phyloP scores from a whole-genome alignment of 768 basidiomycete genomes.

The Antrodiella citrinella region DNA sequence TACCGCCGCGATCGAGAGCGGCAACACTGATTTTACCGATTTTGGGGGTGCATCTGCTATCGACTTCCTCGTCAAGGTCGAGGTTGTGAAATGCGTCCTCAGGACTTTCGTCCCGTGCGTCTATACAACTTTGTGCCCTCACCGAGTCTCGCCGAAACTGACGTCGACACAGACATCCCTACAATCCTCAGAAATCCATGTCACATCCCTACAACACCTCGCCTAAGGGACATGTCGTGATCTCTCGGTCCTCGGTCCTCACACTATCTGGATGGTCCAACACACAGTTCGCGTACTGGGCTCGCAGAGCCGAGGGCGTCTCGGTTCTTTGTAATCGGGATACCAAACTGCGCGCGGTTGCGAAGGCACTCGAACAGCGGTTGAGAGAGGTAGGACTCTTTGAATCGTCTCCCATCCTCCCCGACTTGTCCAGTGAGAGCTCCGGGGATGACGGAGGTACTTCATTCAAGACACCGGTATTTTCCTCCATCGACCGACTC shows the following conservation, averaged over 20 bases:
- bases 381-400: constrained; percentile 25
- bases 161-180: constrained; percentile 33
- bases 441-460: constrained; percentile 2
- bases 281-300: constrained; percentile 47
- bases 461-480: constrained; percentile 6
- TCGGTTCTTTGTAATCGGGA: constrained; percentile 37
- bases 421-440: background rate
- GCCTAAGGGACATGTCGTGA: constrained; percentile 35
- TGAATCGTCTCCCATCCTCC: constrained; percentile 8
- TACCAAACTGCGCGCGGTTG: constrained; percentile 31
- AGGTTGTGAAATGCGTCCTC: constrained; percentile 41
- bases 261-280: constrained; percentile 45
- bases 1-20: constrained; percentile 8
- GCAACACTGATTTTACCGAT: constrained; percentile 18
- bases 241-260: constrained; percentile 40
- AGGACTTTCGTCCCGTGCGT: constrained; percentile 43
- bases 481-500: constrained; percentile 10
- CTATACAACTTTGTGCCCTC: background rate
- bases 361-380: constrained; percentile 32
- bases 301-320: constrained; percentile 41
- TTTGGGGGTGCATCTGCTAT: constrained; percentile 35
- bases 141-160: background rate
- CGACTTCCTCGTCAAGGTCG: constrained; percentile 46
- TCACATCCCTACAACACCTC: constrained; percentile 31
- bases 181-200: constrained; percentile 42